Percentiles rank a stretch among this genome's conserved stretches.
Conservation (phyloP, 2,329 filamentous ascomycete species). For the Septoria petroselini region DNA sequence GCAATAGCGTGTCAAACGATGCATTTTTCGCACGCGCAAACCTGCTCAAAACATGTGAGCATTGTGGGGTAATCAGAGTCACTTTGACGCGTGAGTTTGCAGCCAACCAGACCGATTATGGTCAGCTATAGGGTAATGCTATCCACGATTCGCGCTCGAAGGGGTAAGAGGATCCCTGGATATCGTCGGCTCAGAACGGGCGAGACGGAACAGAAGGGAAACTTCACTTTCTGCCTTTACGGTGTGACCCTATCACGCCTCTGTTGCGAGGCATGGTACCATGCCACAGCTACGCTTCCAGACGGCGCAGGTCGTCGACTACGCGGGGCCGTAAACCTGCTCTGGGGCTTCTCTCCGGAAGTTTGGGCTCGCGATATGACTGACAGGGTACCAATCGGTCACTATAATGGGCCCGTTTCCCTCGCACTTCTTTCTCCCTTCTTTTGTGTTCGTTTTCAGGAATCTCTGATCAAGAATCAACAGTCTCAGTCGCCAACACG, state of each 20-base stretch:
- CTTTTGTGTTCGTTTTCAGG: neutral
- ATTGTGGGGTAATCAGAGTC: constrained; percentile 11
- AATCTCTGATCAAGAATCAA: constrained; percentile 2
- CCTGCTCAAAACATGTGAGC: neutral
- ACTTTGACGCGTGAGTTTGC: neutral
- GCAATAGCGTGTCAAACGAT: too few species aligned
- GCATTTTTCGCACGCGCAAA: neutral
- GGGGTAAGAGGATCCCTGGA: constrained; percentile 13
- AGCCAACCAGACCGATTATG: neutral
- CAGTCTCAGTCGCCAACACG: neutral
- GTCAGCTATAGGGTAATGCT: constrained; percentile 15
- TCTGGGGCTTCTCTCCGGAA: constrained; percentile 15
- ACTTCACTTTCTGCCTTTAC: constrained; percentile 14
- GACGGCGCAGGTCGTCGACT: constrained; percentile 2
- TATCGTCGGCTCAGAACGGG: constrained; percentile 17
- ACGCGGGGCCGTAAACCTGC: constrained; percentile 12
- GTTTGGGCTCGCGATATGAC: constrained; percentile 5
- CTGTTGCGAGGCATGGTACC: neutral
- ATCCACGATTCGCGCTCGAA: constrained; percentile 5
- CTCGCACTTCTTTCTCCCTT: constrained; percentile 10
- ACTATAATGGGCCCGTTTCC: constrained; percentile 1
- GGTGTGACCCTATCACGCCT: constrained; percentile 13
- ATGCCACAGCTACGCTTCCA: constrained; percentile 4
- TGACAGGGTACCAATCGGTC: constrained; percentile 5
- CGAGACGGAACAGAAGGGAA: constrained; percentile 10